Evolutionary conservation across 257 asterid species (phyloP), one percentile per base, ranked within the genome.

Genomic region (Solanum tacnaense): DNA sequence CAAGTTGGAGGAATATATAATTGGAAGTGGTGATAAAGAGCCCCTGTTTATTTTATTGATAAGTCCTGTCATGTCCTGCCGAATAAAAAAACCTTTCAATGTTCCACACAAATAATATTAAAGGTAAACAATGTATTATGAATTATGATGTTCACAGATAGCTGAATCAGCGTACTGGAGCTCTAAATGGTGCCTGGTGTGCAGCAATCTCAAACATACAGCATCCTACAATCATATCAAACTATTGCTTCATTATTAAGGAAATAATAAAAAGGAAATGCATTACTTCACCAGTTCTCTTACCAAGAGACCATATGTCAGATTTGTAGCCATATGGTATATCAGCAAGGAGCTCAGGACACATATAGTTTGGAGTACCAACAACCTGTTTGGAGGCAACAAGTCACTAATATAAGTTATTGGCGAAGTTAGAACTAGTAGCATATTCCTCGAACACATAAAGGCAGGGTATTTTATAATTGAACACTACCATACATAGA

Each of bases 161-260:
- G 38, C 41, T 20, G 56, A 62, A 58, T 32, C 25, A 90, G 86
- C 98, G 91, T 92, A 97, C 99, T 7, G 99, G 88, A 81, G 99
- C 99, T 91, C 93, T 93, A 86, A 95, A 96, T 46, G 99, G 95
- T 58, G 94, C 96, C 84, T 96, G 98, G 86, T 94, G 98, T 13
- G 98, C 99, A 87, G 98, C 97, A 90, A 97, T 96, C 93, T 97
- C 99, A 89, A 97, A 97, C 94, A 97, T 93, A 90, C 99, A 97
- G 87, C 99, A 97, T 73, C 99, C 99, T 96, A 75, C 87, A 87
- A 86, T 70, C 81, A 87, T 68, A 82, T 79, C 58, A 73, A 62
- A n/a, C 20, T 60, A 70, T 83, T 21, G n/a, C 27, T 29, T 72
- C 82, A 23, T 31, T 32, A 75, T 81, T 32, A 73, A 73, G 56